Evolutionary conservation across 2,329 filamentous ascomycete genomes (phyloP).

Genomic region (Ophiostoma perfectum): DNA sequence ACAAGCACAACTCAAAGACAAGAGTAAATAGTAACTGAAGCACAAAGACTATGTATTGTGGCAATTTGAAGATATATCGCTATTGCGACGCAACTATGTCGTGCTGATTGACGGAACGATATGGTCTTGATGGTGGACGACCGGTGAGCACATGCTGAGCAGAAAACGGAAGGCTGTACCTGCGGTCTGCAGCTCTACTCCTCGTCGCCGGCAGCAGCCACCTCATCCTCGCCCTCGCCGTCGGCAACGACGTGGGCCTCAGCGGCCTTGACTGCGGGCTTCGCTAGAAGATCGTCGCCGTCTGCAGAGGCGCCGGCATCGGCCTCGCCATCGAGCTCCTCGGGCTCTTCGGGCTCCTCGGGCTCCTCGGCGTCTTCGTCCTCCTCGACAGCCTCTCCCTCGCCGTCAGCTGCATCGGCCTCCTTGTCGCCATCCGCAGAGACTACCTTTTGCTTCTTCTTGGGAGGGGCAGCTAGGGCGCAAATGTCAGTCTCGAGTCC

Average conservation of each 20-base stretch:
- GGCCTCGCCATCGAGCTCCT: constrained; percentile 31
- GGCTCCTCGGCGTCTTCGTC: constrained; percentile 19
- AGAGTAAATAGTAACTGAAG: not conserved
- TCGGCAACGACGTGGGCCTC: constrained; percentile 21
- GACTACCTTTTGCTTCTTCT: constrained; percentile 49
- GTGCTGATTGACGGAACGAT: not conserved
- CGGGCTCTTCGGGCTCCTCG: constrained; percentile 33
- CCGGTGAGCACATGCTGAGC: not conserved
- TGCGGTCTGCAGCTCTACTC: constrained; percentile 16
- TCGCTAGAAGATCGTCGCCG: constrained; percentile 21
- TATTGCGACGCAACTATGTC: not conserved
- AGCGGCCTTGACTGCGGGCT: constrained; percentile 22
- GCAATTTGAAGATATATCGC: not conserved
- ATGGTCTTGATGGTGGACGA: not conserved
- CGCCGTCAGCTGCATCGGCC: constrained; percentile 28
- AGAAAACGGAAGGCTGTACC: not conserved
- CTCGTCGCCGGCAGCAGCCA: constrained; percentile 25
- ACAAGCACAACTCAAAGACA: not conserved
- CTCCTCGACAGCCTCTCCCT: constrained; percentile 30
- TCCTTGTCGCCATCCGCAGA: constrained; percentile 30
- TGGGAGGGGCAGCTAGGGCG: constrained; percentile 37
- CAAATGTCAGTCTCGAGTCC: not conserved
- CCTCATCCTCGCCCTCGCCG: constrained; percentile 17
- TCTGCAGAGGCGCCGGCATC: constrained; percentile 27
- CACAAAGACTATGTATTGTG: not conserved